Evolutionary conservation across 441 rosid species (phyloP).

Genomic region (Bruguiera hainesii): DNA sequence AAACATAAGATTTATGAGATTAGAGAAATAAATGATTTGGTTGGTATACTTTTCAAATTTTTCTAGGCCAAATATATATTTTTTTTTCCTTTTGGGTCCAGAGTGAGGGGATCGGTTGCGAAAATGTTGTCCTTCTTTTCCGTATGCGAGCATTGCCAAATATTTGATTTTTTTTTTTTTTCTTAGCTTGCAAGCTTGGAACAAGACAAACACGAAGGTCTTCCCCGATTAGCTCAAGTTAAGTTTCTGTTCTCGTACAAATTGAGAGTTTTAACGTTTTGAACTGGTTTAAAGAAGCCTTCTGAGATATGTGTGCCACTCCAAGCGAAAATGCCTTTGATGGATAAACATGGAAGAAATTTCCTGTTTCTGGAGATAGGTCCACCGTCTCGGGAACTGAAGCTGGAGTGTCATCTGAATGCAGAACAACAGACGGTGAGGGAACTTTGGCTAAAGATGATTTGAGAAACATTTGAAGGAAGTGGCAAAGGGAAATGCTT

Average conservation of each 20-base stretch:
- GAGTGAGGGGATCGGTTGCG: too few relatives aligned
- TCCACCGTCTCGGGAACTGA: slow-evolving; percentile 30
- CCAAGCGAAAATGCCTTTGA: background rate
- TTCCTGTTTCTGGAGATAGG: slow-evolving; percentile 29
- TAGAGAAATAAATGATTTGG: too few relatives aligned
- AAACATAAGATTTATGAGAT: too few relatives aligned
- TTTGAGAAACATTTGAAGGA: slow-evolving; percentile 24
- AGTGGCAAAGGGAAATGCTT: slow-evolving; percentile 29
- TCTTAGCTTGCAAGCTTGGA: background rate
- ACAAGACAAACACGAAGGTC: background rate
- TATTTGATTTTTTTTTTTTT: background rate
- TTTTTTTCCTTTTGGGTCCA: too few relatives aligned
- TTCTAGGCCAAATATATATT: too few relatives aligned
- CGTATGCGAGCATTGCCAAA: too few relatives aligned
- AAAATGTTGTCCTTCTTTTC: too few relatives aligned
- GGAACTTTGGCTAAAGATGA: slow-evolving; percentile 25
- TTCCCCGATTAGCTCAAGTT: too few relatives aligned
- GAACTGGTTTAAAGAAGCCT: background rate
- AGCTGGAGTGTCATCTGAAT: slow-evolving; percentile 32
- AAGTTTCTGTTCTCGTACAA: too few relatives aligned
- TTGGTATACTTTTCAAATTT: too few relatives aligned
- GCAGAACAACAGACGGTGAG: slow-evolving; percentile 24
- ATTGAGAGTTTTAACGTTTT: too few relatives aligned
- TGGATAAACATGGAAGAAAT: background rate
- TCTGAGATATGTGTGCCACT: background rate